Base-by-base conservation (phyloP, 2,329 filamentous ascomycete species). In the Calcarisporium arbuscula region DNA sequence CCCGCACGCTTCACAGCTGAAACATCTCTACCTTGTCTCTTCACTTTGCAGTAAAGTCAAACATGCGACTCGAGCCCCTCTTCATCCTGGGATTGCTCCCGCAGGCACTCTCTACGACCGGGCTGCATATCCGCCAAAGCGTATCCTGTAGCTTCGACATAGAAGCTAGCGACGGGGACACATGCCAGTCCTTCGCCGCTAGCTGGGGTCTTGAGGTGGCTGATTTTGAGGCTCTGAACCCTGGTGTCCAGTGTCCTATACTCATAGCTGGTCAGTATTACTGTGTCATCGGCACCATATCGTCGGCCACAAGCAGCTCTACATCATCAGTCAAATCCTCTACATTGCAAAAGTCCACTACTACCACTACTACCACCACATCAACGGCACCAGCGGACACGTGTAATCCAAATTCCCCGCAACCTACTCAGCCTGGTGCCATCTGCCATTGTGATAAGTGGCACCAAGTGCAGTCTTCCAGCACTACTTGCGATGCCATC, bases 171-270 rank as follows among this genome's bases (percentile, higher is more conserved):
- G 36, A 25, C 5, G 49, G 48, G 10, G 52, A 50, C 35, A 52
- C 50, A n/a, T 56, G 51, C 38, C 39, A 42, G 14, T 42, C 38
- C 35, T 49, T 56, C 33, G 40, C 43, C 17, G 23, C 32, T 12
- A 38, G 20, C 39, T 53, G 51, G 51, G 52, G 45, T 12, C 18
- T 50, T 17, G 34, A 41, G 2, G 38, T 47, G 18, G 30, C 40
- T 7, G 30, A 39, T 1, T 43, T 56, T 17, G 33, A 41, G 35
- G 29, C 34, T 6, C 34, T 51, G 35, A 53, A 52, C 41, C 51
- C 52, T 4, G 45, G 45, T 18, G 28, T 49, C 17, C 29, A 42
- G 30, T 55, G 48, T 20, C 41, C 46, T 20, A 33, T 40, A 26
- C 39, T 55, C 23, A 43, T 41, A 7, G 23, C 26, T 28, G 33